Evolutionary conservation across 306 rosid species (phyloP), one percentile per base, ranked within the genome.

Genomic region (Vicia sativa): DNA sequence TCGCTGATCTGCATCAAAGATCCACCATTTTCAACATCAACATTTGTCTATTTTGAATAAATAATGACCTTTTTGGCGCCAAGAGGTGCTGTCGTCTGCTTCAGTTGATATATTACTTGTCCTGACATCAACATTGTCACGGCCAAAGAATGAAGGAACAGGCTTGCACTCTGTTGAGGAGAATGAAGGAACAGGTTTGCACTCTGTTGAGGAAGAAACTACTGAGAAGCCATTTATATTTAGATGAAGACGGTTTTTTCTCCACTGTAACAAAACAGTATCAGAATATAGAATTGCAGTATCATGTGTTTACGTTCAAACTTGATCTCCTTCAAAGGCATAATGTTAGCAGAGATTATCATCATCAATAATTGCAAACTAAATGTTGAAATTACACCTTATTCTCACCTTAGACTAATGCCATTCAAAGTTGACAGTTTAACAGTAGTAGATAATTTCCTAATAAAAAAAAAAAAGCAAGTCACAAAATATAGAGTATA

Each of bases 41-140:
- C 72, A 49, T 81, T 68, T 15, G 75, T 64, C n/a, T 23, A 23
- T 21, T 74, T 83, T 0, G 91, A 76, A 71, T 70, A 77, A 58
- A 89, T 76, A 19, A 13, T 1, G 3, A 84, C 34, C 77, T 42
- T 72, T 34, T 6, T 69, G 69, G 35, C 37, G 12, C 8, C 54
- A 19, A 5, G 77, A 9, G 72, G 39, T 12, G 28, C 53, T 53
- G 37, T 31, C 37, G 37, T 31, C 37, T 26, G 28, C 62, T 49
- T 72, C 29, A 26, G 4, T 26, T 26, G 29, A 53, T 46, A 11
- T 18, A 23, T 41, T 59, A 18, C 68, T 34, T 4, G 49, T n/a
- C 71, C 68, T 71, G 61, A 42, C 34, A 65, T 11, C 74, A n/a
- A 52, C 38, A 16, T 65, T 54, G 43, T 55, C 12, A 65, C 60